phyloP scores from a whole-genome alignment of 2,329 filamentous ascomycete genomes.

The Venturiaceae sp. region DNA sequence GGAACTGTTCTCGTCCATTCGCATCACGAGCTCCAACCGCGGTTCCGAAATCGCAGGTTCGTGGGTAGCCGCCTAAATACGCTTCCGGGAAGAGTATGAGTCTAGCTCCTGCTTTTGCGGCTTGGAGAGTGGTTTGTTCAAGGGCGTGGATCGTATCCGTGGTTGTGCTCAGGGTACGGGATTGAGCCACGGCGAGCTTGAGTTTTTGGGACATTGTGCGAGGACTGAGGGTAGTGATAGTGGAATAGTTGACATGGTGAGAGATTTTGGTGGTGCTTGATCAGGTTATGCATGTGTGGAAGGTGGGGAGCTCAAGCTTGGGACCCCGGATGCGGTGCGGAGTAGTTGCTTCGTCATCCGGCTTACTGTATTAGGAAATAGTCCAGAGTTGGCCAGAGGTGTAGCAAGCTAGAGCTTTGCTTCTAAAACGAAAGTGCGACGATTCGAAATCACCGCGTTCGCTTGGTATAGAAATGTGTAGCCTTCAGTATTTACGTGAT shows the following conservation, averaged over 20 bases:
- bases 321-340: too few species aligned
- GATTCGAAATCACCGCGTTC: too few species aligned
- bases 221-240: slow-evolving; percentile 2
- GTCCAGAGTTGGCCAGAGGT: neutral
- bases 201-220: slow-evolving; percentile 31
- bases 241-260: neutral
- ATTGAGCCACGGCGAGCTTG: slow-evolving; percentile 39
- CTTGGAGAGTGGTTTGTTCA: slow-evolving; percentile 50
- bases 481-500: neutral
- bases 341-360: too few species aligned
- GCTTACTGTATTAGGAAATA: neutral
- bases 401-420: neutral
- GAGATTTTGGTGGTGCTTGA: neutral
- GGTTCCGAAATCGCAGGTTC: slow-evolving; percentile 68
- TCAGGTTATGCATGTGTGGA: neutral
- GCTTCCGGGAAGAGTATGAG: slow-evolving; percentile 86
- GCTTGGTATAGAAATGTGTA: neutral
- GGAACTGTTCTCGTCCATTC: slow-evolving; percentile 70
- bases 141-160: slow-evolving; percentile 56
- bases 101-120: slow-evolving; percentile 50
- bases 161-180: slow-evolving; percentile 36
- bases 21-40: slow-evolving; percentile 59
- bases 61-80: slow-evolving; percentile 84
- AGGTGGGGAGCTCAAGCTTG: neutral
- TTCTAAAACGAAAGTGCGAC: too few species aligned